phyloP scores from a whole-genome alignment of 2,329 filamentous ascomycete genomes.

The Cryphonectria nitschkei region DNA sequence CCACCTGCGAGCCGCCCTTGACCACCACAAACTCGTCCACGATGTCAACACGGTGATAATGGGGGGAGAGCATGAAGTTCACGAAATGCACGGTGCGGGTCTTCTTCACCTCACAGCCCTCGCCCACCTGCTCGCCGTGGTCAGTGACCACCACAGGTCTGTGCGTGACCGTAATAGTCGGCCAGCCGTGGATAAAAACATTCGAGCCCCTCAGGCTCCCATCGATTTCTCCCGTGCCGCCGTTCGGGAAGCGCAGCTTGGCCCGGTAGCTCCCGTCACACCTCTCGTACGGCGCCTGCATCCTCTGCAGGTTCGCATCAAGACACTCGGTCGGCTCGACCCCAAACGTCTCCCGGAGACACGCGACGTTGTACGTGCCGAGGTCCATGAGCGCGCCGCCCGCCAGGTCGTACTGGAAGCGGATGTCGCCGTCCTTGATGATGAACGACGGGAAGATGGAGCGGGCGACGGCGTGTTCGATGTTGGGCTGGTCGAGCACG shows the following conservation, averaged over 20 bases:
- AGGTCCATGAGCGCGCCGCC: conserved; percentile 48
- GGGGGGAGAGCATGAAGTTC: conserved; percentile 35
- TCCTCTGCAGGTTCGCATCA: conserved; percentile 35
- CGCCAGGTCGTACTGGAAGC: conserved; percentile 46
- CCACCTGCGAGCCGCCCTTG: conserved; percentile 29
- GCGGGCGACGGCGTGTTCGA: conserved; percentile 40
- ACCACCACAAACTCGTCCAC: conserved; percentile 41
- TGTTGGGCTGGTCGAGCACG: conserved; percentile 42
- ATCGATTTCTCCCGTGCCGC: conserved; percentile 40
- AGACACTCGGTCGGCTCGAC: conserved; percentile 45
- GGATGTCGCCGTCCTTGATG: conserved; percentile 46
- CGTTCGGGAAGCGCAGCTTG: conserved; percentile 45
- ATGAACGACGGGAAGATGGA: conserved; percentile 38
- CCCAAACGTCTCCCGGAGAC: conserved; percentile 45
- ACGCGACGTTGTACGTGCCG: conserved; percentile 45
- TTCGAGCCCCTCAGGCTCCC: conserved; percentile 35
- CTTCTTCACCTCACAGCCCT: conserved; percentile 33
- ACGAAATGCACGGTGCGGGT: conserved; percentile 37
- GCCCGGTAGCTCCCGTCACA: conserved; percentile 42
- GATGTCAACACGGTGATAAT: conserved; percentile 43
- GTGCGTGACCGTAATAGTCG: conserved; percentile 28
- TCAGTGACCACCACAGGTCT: conserved; percentile 34
- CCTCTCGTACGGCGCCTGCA: conserved; percentile 37
- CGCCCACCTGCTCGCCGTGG: conserved; percentile 29
- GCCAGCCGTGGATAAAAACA: conserved; percentile 29